These are phyloP conservation scores for Calocybe gambosa DNA, from an alignment of 1,284 basidiomycete genomes.

Conservation along the genomic window DNA sequence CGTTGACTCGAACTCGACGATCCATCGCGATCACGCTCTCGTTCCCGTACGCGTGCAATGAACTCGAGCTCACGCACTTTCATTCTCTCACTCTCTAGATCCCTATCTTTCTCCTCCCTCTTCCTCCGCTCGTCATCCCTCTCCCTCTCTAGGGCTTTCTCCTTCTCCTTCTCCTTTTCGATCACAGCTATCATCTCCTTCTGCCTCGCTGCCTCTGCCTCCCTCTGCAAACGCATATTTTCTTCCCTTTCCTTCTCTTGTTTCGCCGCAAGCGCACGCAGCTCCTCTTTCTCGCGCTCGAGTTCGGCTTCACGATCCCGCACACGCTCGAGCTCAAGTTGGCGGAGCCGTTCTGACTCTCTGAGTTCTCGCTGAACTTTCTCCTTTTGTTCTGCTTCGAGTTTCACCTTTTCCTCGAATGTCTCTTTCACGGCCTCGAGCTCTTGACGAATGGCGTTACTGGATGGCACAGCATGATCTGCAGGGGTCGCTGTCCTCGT, in stretches of 20 bases:
- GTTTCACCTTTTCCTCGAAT: background rate
- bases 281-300: slow-evolving; percentile 12
- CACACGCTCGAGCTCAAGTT: slow-evolving; percentile 13
- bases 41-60: background rate
- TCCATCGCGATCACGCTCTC: slow-evolving; percentile 6
- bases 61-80: slow-evolving; percentile 10
- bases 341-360: slow-evolving; percentile 2
- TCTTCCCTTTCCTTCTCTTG: slow-evolving; percentile 2
- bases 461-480: too few relatives aligned
- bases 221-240: slow-evolving; percentile 1
- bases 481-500: slow-evolving; percentile 8
- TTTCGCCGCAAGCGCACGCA: slow-evolving; percentile 3
- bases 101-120: slow-evolving; percentile 16
- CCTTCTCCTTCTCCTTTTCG: slow-evolving; percentile 16
- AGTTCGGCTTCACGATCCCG: slow-evolving; percentile 9
- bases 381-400: too few relatives aligned
- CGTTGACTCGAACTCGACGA: background rate
- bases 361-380: background rate
- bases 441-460: slow-evolving; percentile 8
- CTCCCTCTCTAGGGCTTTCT: slow-evolving; percentile 17
- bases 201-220: slow-evolving; percentile 1
- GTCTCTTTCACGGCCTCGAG: slow-evolving; percentile 10
- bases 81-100: slow-evolving; percentile 15
- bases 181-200: slow-evolving; percentile 4
- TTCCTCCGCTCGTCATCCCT: slow-evolving; percentile 16